Evolutionary conservation across 495 filamentous ascomycete genomes (phyloP), one percentile per base, ranked within the genome.

Genomic region (Penicillium psychrofluorescens): DNA sequence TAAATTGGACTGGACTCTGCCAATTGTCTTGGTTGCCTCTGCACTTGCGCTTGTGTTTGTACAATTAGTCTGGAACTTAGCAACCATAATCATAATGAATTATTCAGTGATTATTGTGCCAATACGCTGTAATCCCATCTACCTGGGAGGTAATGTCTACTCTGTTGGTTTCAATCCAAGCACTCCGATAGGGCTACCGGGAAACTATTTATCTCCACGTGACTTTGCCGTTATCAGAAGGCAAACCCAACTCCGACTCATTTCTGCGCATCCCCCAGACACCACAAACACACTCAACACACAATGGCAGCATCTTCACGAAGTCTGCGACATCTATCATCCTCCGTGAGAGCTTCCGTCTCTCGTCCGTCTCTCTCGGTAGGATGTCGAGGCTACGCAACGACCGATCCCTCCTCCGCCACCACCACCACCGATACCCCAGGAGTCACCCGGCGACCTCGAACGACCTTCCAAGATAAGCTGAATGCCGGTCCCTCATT

Each of bases 401-500:
- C 69, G 8, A 64, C 69, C 28, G 66, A 70, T 36, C 50, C 58
- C 34, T 62, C 66, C 11, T 65, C 64, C 53, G 61, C 62, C 49
- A 64, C 59, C 38, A 64, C 59, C 38, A 55, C 22, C 22, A 4
- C 22, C 22, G 22, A 46, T 52, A 49, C 46, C 39, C 45, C 56
- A 30, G 52, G 53, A 44, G 53, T 49, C 36, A 55, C 63, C 13
- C 64, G 57, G 37, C 64, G 61, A 37, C 61, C 66, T 52, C 74
- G 75, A 28, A 81, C 80, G 29, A 84, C 78, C 48, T 95, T 97
- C 72, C 78, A 77, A 53, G 86, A 95, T 68, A 78, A 76, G 50
- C 71, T 88, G 31, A 92, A 90, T 52, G 64, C 83, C 8, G 84
- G 94, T 1, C 90, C 88, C 8, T 84, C 89, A 7, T 86, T 98